phyloP scores from a whole-genome alignment of 768 basidiomycete genomes.

The Leccinum uliginosum region DNA sequence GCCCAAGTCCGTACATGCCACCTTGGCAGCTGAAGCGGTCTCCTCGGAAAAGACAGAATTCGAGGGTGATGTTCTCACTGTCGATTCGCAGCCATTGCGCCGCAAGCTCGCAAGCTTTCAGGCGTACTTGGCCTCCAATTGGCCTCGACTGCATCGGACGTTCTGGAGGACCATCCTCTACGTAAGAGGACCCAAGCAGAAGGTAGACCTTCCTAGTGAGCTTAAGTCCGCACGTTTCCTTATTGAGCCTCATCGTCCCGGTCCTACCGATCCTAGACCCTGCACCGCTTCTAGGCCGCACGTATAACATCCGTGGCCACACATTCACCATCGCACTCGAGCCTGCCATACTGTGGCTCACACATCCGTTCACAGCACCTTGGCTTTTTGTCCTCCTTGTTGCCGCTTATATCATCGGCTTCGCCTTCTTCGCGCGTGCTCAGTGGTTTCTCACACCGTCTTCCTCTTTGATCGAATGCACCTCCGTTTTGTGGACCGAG shows the following conservation, averaged over 20 bases:
- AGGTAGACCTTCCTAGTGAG: slow-evolving; percentile 44
- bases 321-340: slow-evolving; percentile 49
- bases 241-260: slow-evolving; percentile 1
- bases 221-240: background rate
- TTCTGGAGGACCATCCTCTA: slow-evolving; percentile 29
- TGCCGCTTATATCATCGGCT: slow-evolving; percentile 61
- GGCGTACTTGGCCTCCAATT: slow-evolving; percentile 5
- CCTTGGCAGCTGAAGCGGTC: background rate
- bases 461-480: slow-evolving; percentile 62
- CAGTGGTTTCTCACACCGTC: slow-evolving; percentile 70
- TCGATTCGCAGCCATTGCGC: background rate
- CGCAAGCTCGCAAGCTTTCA: slow-evolving; percentile 8
- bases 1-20: slow-evolving; percentile 13
- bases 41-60: slow-evolving; percentile 5
- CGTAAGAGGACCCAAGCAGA: slow-evolving; percentile 58
- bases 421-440: slow-evolving; percentile 68
- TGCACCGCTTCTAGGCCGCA: slow-evolving; percentile 50
- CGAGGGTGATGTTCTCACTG: background rate
- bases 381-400: slow-evolving; percentile 54
- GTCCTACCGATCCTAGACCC: slow-evolving; percentile 38
- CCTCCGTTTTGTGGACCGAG: slow-evolving; percentile 64
- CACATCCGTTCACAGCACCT: slow-evolving; percentile 46
- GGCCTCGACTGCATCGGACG: slow-evolving; percentile 18
- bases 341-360: slow-evolving; percentile 45
- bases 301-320: slow-evolving; percentile 35